phyloP scores from a whole-genome alignment of 2,329 filamentous ascomycete species.

The Elsinoe batatas region DNA sequence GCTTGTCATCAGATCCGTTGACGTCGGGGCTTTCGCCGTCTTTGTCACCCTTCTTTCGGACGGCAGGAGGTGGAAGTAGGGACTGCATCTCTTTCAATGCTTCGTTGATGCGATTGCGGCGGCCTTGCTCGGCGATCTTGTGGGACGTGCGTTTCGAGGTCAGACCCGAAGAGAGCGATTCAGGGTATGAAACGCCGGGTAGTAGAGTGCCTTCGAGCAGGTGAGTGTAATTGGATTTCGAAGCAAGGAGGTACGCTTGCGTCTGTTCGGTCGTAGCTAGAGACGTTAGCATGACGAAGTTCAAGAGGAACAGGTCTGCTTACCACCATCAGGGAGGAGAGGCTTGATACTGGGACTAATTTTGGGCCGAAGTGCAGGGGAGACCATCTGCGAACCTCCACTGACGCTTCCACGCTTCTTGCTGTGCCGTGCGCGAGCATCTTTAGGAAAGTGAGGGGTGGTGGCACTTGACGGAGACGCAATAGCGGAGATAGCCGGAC shows the following conservation, averaged over 20 bases:
- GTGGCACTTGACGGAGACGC: constrained; percentile 38
- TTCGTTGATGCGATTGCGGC: constrained; percentile 88
- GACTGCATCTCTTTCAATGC: constrained; percentile 85
- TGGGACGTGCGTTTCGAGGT: constrained; percentile 96
- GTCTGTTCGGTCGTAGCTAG: constrained; percentile 2
- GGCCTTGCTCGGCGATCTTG: constrained; percentile 94
- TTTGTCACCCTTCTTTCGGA: background rate
- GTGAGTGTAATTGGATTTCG: constrained; percentile 97
- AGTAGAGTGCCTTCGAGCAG: constrained; percentile 88
- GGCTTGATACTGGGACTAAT: constrained; percentile 96
- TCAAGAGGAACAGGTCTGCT: constrained; percentile 23
- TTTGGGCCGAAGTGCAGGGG: constrained; percentile 74
- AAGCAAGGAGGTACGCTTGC: constrained; percentile 68
- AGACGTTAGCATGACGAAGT: background rate
- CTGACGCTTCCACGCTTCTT: constrained; percentile 58
- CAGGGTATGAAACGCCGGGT: constrained; percentile 73
- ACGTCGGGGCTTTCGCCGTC: constrained; percentile 35
- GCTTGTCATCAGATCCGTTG: constrained; percentile 30
- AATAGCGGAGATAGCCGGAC: constrained; percentile 45
- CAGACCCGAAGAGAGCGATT: constrained; percentile 81
- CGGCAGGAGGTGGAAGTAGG: constrained; percentile 53
- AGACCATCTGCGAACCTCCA: constrained; percentile 60
- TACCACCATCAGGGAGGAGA: constrained; percentile 61
- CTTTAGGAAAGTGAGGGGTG: constrained; percentile 37
- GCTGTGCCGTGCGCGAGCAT: constrained; percentile 32